Evolutionary conservation across 495 filamentous ascomycete genomes (phyloP).

Genomic region (Letharia lupina): DNA sequence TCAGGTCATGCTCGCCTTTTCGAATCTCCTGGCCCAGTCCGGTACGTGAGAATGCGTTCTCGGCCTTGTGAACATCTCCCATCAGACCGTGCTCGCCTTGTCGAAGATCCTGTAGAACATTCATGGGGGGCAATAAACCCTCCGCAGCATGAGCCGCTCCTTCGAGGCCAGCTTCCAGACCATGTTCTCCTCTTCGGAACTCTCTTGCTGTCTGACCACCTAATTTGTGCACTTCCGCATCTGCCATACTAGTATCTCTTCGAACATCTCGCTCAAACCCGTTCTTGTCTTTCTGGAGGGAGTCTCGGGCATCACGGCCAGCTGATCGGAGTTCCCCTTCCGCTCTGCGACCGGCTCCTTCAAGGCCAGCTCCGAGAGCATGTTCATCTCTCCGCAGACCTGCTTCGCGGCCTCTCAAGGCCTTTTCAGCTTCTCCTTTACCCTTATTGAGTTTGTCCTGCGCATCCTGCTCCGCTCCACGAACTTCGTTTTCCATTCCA

Average conservation of each 20-base stretch:
- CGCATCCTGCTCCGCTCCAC: not conserved
- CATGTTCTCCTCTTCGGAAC: conserved; percentile 1
- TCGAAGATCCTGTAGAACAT: not conserved
- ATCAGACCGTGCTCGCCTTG: conserved; percentile 6
- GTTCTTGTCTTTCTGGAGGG: not conserved
- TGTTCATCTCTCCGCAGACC: not conserved
- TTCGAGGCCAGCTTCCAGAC: not conserved
- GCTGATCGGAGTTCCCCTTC: not conserved
- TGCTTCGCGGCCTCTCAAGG: not conserved
- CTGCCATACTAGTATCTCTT: not conserved
- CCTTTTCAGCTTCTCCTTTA: not conserved
- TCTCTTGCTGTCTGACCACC: not conserved
- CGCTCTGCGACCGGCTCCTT: not conserved
- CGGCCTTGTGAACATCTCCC: not conserved
- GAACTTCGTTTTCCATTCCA: not conserved
- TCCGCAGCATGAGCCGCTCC: conserved; percentile 1
- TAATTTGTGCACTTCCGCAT: not conserved
- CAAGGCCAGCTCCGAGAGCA: not conserved
- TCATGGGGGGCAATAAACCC: not conserved
- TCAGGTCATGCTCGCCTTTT: conserved; percentile 7
- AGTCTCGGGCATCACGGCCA: not conserved
- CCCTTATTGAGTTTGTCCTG: not conserved
- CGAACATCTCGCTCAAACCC: conserved; percentile 5
- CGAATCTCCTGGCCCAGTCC: not conserved
- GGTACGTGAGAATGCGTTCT: not conserved